These are phyloP conservation scores for Ustilago curta DNA, from an alignment of 1,284 basidiomycete genomes.

Conservation along the genomic window DNA sequence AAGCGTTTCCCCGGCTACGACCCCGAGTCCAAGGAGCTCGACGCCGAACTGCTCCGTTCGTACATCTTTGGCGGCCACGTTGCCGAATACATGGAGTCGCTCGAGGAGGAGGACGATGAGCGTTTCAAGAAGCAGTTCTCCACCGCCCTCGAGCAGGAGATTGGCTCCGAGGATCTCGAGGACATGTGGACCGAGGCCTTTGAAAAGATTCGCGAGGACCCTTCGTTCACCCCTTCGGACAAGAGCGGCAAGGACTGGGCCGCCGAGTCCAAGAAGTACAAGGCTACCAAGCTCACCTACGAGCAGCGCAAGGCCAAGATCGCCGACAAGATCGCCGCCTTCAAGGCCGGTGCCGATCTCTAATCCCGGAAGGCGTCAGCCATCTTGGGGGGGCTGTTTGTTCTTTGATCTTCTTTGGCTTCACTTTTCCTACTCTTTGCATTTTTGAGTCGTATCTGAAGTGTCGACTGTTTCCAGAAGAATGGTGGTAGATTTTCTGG, in stretches of 20 bases:
- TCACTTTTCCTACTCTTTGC: constrained; percentile 14
- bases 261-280: constrained; percentile 83
- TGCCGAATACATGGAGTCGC: constrained; percentile 98
- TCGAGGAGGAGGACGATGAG: constrained; percentile 99
- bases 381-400: not conserved
- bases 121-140: constrained; percentile 99
- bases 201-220: constrained; percentile 91
- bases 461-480: not conserved
- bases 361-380: not conserved
- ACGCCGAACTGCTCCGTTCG: constrained; percentile 93
- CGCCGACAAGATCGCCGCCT: constrained; percentile 64
- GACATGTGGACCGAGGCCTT: constrained; percentile 89
- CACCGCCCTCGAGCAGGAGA: constrained; percentile 91
- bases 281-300: constrained; percentile 78
- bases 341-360: constrained; percentile 56
- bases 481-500: constrained; percentile 5
- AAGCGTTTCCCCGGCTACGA: constrained; percentile 99
- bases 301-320: constrained; percentile 74
- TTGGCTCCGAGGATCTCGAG: constrained; percentile 97
- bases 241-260: constrained; percentile 89
- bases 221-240: constrained; percentile 88
- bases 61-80: constrained; percentile 99
- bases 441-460: not conserved
- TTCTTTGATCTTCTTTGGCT: constrained; percentile 16
- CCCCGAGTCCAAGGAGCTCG: constrained; percentile 90